Evolutionary conservation across 1,139 yeast species (phyloP).

Genomic region (Blastobotrys malaysiensis): DNA sequence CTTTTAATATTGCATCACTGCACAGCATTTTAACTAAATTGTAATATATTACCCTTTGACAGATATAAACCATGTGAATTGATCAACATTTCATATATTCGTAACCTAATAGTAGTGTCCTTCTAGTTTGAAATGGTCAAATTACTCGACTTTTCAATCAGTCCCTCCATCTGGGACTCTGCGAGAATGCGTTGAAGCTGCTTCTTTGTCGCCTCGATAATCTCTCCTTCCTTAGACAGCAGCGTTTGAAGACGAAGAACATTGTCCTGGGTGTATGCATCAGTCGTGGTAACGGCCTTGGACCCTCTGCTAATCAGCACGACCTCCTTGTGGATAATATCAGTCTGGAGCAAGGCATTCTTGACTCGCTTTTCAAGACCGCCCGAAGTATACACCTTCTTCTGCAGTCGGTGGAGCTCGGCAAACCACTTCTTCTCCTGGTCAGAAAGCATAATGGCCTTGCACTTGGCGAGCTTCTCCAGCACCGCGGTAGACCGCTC

Average conservation of each 20-base stretch:
- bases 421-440: conserved; percentile 43
- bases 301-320: conserved; percentile 8
- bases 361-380: conserved; percentile 23
- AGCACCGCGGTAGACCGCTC: conserved; percentile 33
- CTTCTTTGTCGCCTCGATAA: conserved; percentile 14
- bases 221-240: conserved; percentile 14
- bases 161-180: conserved; percentile 4
- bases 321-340: conserved; percentile 12
- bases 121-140: conserved; percentile 1
- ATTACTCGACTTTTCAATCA: conserved; percentile 2
- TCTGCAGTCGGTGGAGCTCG: conserved; percentile 35
- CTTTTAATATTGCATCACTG: conserved; percentile 41
- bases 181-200: conserved; percentile 9
- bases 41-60: too few relatives aligned
- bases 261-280: conserved; percentile 10
- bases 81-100: not conserved
- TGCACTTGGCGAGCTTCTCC: conserved; percentile 25
- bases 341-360: conserved; percentile 17
- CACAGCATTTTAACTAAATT: not conserved
- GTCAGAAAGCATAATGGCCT: conserved; percentile 34
- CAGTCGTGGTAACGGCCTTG: not conserved
- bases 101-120: not conserved
- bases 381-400: conserved; percentile 14
- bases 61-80: not conserved
- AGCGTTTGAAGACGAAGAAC: conserved; percentile 13